Percentiles rank a stretch among this genome's conserved stretches.
Conservation (phyloP, 345 rosid species). For the Eucalyptus erythrocorys region DNA sequence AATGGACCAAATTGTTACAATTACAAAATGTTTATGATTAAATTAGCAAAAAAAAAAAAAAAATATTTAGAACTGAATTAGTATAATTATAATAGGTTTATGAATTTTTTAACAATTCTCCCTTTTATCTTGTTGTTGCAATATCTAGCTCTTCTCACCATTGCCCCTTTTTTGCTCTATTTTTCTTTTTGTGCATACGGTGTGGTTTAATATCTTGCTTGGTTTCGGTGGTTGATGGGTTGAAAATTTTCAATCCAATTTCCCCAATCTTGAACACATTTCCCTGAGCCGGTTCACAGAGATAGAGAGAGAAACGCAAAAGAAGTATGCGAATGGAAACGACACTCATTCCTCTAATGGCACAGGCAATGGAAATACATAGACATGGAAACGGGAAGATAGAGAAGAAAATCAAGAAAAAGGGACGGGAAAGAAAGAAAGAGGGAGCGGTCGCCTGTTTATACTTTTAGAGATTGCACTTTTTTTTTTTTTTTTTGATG, state of each 20-base stretch:
- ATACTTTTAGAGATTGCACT: too few relatives aligned
- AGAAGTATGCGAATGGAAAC: not conserved
- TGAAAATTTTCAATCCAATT: not conserved
- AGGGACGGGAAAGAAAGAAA: too few relatives aligned
- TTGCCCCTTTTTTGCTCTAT: not conserved
- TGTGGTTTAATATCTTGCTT: not conserved
- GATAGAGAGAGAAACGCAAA: not conserved
- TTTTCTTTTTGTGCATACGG: not conserved
- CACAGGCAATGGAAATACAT: too few relatives aligned
- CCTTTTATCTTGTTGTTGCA: not conserved
- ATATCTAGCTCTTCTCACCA: not conserved
- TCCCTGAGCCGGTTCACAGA: not conserved
- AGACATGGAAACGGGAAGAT: too few relatives aligned
- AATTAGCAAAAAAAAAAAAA: too few relatives aligned
- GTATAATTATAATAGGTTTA: too few relatives aligned
- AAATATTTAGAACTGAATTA: accelerated
- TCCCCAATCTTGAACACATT: not conserved
- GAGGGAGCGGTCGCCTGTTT: too few relatives aligned
- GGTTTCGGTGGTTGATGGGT: not conserved
- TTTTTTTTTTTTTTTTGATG: too few relatives aligned
- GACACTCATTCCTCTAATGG: too few relatives aligned
- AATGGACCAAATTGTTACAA: too few relatives aligned
- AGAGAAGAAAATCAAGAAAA: too few relatives aligned
- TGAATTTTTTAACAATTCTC: too few relatives aligned
- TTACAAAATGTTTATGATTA: accelerated